phyloP scores from a whole-genome alignment of 176 grass and related monocot genomes.

The Areca catechu region DNA sequence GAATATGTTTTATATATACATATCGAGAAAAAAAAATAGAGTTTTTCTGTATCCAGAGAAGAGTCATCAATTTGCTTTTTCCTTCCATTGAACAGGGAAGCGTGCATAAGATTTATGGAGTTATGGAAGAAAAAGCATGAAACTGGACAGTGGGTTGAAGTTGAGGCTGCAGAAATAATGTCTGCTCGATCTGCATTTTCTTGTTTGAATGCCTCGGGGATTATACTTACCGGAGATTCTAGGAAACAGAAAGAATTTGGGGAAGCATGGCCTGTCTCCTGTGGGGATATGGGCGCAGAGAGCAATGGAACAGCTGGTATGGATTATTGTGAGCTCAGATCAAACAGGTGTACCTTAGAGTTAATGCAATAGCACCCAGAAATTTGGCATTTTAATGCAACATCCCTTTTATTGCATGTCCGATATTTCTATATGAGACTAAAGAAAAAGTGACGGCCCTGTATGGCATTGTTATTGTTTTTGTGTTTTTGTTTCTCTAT shows the following conservation, averaged over 20 bases:
- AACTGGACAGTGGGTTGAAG: conserved; percentile 95
- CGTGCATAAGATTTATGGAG: conserved; percentile 66
- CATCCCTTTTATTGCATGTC: too few relatives aligned
- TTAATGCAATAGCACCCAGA: too few relatives aligned
- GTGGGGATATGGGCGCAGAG: conserved; percentile 46
- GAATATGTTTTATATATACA: too few relatives aligned
- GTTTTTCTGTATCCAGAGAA: too few relatives aligned
- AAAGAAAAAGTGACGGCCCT: too few relatives aligned
- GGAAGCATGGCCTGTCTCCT: conserved; percentile 14
- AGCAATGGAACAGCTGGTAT: conserved; percentile 60
- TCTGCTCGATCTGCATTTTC: conserved; percentile 75
- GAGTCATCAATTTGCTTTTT: neutral
- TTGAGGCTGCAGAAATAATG: conserved; percentile 79
- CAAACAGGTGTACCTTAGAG: too few relatives aligned
- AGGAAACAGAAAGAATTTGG: conserved; percentile 32
- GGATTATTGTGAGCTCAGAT: too few relatives aligned
- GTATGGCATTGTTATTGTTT: too few relatives aligned
- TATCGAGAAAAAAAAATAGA: too few relatives aligned
- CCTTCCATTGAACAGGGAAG: conserved; percentile 51
- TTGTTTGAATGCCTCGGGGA: conserved; percentile 63
- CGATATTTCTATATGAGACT: too few relatives aligned
- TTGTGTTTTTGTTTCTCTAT: too few relatives aligned
- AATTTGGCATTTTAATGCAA: too few relatives aligned
- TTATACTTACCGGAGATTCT: conserved; percentile 63
- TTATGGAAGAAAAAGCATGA: conserved; percentile 97